Evolutionary conservation across 2,329 filamentous ascomycete species (phyloP), one percentile per base, ranked within the genome.

Genomic region (Sporothrix schenckii): DNA sequence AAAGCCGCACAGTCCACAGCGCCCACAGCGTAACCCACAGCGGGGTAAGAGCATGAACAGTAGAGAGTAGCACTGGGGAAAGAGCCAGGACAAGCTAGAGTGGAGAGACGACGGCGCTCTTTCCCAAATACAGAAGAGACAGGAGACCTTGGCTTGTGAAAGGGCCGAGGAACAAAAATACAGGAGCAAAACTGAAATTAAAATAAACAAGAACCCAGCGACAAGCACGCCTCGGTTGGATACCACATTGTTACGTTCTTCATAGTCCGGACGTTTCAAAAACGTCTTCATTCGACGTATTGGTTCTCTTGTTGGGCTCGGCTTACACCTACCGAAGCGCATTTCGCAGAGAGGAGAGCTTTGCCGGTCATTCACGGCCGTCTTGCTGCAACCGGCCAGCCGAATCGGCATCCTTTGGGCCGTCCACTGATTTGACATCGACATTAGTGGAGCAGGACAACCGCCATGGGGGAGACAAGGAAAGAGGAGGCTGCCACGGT

Each of bases 91-190:
- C 34, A 9, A 1, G 34, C 34, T 2, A 34, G 50, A 53, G 69
- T 70, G 61, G 61, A 68, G 69, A 30, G 63, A n/a, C n/a, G 27
- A 47, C 11, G 65, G 39, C n/a, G 66, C 53, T 69, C 53, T 21
- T 70, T 61, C 34, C 61, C 63, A 16, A 53, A 67, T 53, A n/a
- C 52, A 54, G 27, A 52, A 70, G 21, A 19, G 21, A 34, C 44
- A 63, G 19, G 24, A 50, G 47, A 14, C 63, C 13, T 27, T 52
- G 34, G 50, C 70, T 71, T 69, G 67, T 69, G 70, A 71, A 71
- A 61, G 68, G 66, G 34, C 70, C 70, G 70, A 71, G 70, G 68
- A 53, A 39, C 60, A 50, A 67, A 60, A 41, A 34, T 19, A 60
- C 6, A 21, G 54, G 54, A 50, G 30, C 19, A 52, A 34, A 49